Evolutionary conservation across 768 basidiomycete genomes (phyloP).

Genomic region (Mycena venus): DNA sequence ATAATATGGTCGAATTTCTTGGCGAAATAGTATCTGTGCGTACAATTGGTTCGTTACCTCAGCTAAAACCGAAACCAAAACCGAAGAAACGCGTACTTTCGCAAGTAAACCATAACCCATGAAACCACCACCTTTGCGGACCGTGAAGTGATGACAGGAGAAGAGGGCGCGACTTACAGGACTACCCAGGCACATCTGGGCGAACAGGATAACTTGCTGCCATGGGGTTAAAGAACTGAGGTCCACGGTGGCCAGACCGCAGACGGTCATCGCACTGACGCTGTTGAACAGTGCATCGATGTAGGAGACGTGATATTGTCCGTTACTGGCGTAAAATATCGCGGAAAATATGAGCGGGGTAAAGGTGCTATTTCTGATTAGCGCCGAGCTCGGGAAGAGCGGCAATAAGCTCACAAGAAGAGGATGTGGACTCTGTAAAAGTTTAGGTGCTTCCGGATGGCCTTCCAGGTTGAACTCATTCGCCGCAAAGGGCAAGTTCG

Average conservation of each 20-base stretch:
- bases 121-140: slow-evolving; percentile 78
- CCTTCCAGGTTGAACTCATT: slow-evolving; percentile 39
- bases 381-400: slow-evolving; percentile 19
- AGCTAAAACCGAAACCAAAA: not conserved
- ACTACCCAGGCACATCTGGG: slow-evolving; percentile 84
- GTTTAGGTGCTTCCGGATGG: slow-evolving; percentile 66
- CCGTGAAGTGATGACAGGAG: slow-evolving; percentile 4
- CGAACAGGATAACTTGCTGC: slow-evolving; percentile 79
- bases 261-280: slow-evolving; percentile 83
- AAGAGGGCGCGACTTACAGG: slow-evolving; percentile 65
- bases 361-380: slow-evolving; percentile 65
- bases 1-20: slow-evolving; percentile 74
- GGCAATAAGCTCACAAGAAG: slow-evolving; percentile 63
- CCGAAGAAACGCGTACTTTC: slow-evolving; percentile 62
- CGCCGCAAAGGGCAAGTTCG: not conserved
- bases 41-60: not conserved
- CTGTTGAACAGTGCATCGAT: slow-evolving; percentile 85
- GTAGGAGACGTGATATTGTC: slow-evolving; percentile 75
- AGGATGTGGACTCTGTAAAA: slow-evolving; percentile 76
- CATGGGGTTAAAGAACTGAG: slow-evolving; percentile 75
- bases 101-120: slow-evolving; percentile 85
- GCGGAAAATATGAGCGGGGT: slow-evolving; percentile 84
- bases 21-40: slow-evolving; percentile 76
- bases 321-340: slow-evolving; percentile 90
- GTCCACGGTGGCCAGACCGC: slow-evolving; percentile 80